Conservation (phyloP, 1,284 basidiomycete species). For the Pseudozyma sp. region DNA sequence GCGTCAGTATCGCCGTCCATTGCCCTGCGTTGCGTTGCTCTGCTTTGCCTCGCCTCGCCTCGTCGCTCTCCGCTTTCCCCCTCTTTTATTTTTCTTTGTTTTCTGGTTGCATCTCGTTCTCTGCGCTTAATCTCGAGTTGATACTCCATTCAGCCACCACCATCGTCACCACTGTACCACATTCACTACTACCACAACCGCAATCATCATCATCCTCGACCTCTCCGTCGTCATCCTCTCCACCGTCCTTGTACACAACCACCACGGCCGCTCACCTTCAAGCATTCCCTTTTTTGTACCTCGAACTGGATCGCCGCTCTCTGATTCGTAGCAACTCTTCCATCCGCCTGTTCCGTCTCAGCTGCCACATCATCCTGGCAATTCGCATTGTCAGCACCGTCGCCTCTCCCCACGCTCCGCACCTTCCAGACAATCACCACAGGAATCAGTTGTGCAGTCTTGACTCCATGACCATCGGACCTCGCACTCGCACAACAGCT, state of each 20-base stretch:
- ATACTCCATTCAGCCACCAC: background rate
- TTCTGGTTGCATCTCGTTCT: too few species aligned
- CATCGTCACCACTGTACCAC: background rate
- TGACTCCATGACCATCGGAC: conserved; percentile 13
- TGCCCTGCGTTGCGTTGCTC: background rate
- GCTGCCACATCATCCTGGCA: background rate
- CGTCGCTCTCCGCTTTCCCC: too few species aligned
- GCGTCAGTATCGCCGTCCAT: background rate
- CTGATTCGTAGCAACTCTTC: background rate
- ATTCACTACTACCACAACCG: background rate
- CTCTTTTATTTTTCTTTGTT: too few species aligned
- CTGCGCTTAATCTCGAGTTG: too few species aligned
- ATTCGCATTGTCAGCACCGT: background rate
- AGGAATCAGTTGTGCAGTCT: background rate
- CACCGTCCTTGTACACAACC: background rate
- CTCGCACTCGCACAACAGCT: conserved; percentile 3
- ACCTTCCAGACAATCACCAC: background rate
- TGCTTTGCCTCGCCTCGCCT: background rate
- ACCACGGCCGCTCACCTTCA: too few species aligned
- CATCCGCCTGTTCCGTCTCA: background rate
- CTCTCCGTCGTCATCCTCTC: background rate
- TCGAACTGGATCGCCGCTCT: conserved; percentile 4
- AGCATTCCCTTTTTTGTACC: background rate
- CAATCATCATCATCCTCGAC: background rate
- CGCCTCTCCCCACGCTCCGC: background rate